Percentiles rank a stretch among this genome's conserved stretches.
phyloP scores from a whole-genome alignment of 768 basidiomycete genomes.

The Kwoniella europaea region DNA sequence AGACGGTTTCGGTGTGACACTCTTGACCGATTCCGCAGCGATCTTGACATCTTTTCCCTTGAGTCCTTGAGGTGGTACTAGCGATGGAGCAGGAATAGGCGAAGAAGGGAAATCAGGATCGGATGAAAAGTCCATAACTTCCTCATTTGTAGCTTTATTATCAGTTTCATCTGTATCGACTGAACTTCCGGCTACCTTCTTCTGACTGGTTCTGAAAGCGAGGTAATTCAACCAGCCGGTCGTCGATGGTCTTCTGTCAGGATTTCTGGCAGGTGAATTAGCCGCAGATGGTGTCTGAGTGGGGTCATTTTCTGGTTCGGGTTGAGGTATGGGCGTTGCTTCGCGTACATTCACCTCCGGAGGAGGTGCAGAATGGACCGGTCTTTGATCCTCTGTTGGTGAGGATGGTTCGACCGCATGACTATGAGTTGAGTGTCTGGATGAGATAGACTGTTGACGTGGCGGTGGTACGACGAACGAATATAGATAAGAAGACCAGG shows the following conservation, averaged over 20 bases:
- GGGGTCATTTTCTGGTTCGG: not conserved
- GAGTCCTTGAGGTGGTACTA: not conserved
- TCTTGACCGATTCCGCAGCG: constrained; percentile 2
- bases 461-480: constrained; percentile 33
- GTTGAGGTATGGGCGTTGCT: not conserved
- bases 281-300: constrained; percentile 6
- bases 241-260: constrained; percentile 18
- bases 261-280: not conserved
- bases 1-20: constrained; percentile 20
- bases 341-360: not conserved
- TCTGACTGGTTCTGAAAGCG: constrained; percentile 42
- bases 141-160: constrained; percentile 15
- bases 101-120: constrained; percentile 52
- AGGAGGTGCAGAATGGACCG: constrained; percentile 10
- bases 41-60: constrained; percentile 7
- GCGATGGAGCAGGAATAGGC: not conserved
- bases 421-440: not conserved
- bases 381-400: constrained; percentile 27
- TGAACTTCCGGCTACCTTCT: constrained; percentile 29
- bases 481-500: constrained; percentile 37
- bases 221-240: constrained; percentile 53
- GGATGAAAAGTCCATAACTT: constrained; percentile 51
- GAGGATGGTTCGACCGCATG: constrained; percentile 17
- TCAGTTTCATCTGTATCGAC: constrained; percentile 13
- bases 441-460: not conserved